These are phyloP conservation scores for Physcomitrium patens DNA, from an alignment of 225 moss, liverwort and hornwort genomes.

Conservation along the genomic window DNA sequence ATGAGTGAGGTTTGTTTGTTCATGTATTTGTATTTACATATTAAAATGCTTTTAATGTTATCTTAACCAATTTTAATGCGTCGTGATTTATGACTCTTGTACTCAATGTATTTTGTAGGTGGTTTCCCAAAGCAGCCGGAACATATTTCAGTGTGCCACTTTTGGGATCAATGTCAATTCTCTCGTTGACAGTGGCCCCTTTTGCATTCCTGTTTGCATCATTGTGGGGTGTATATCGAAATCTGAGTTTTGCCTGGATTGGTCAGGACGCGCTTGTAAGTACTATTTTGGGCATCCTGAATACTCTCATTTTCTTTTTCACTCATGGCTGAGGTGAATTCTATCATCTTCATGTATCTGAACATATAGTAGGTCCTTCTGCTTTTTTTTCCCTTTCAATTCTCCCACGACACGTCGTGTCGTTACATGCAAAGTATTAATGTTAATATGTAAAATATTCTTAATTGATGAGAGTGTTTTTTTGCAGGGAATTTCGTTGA, in stretches of 20 bases:
- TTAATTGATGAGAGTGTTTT: slow-evolving; percentile 4
- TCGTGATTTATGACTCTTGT: slow-evolving; percentile 26
- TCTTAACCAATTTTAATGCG: neutral
- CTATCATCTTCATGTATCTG: neutral
- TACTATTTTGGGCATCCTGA: slow-evolving; percentile 21
- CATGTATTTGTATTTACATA: neutral
- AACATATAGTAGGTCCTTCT: neutral
- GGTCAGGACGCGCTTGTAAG: slow-evolving; percentile 92
- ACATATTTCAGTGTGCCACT: slow-evolving; percentile 66
- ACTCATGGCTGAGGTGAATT: neutral
- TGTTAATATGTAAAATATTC: neutral
- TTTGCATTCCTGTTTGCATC: slow-evolving; percentile 82
- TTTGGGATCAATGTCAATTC: slow-evolving; percentile 73
- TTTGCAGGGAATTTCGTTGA: slow-evolving; percentile 89
- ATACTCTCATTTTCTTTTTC: neutral
- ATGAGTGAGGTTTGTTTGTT: slow-evolving; percentile 15
- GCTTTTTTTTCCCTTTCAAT: neutral
- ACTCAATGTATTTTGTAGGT: slow-evolving; percentile 56
- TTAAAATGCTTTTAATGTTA: neutral
- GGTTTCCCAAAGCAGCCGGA: slow-evolving; percentile 74
- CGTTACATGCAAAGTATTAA: too few species aligned
- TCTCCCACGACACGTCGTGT: neutral
- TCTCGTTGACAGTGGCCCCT: slow-evolving; percentile 80
- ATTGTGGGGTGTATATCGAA: slow-evolving; percentile 85
- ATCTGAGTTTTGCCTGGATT: slow-evolving; percentile 89